Conservation (phyloP, 805 yeast genomes). For the Starmerella potacharoeniae region DNA sequence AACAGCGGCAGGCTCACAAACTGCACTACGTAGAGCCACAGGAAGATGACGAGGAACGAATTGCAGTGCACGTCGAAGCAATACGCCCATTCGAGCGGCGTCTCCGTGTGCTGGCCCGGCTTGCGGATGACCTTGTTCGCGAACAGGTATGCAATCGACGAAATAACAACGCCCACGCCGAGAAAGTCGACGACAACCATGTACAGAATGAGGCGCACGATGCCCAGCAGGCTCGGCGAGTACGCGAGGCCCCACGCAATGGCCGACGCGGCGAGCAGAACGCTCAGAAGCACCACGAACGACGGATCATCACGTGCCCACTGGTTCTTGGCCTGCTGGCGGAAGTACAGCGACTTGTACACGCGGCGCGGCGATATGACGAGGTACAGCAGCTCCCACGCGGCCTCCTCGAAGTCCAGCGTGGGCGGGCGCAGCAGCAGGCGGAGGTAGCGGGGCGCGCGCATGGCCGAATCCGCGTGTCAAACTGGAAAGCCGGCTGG, state of each 20-base stretch:
- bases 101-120: conserved; percentile 1
- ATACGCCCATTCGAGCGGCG: conserved; percentile 72
- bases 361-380: conserved; percentile 69
- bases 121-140: conserved; percentile 47
- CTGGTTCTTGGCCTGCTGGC: conserved; percentile 62
- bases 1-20: conserved; percentile 58
- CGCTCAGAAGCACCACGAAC: conserved; percentile 61
- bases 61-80: conserved; percentile 93
- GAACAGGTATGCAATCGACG: conserved; percentile 63
- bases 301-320: conserved; percentile 93
- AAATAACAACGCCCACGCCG: conserved; percentile 51
- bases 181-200: conserved; percentile 82
- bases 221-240: conserved; percentile 49
- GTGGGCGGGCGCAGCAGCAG: conserved; percentile 62
- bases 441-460: conserved; percentile 25
- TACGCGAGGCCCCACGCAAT: conserved; percentile 85
- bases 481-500: neutral
- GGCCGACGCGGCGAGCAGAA: conserved; percentile 59
- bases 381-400: conserved; percentile 77
- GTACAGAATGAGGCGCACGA: conserved; percentile 56
- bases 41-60: conserved; percentile 73
- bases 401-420: conserved; percentile 81
- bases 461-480: conserved; percentile 8
- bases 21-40: conserved; percentile 60
- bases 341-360: conserved; percentile 69